A percentile compares a stretch with the other conserved stretches of the same genome.
These are phyloP conservation scores for Capronia coronata DNA, from an alignment of 2,329 filamentous ascomycete genomes.

Conservation along the genomic window DNA sequence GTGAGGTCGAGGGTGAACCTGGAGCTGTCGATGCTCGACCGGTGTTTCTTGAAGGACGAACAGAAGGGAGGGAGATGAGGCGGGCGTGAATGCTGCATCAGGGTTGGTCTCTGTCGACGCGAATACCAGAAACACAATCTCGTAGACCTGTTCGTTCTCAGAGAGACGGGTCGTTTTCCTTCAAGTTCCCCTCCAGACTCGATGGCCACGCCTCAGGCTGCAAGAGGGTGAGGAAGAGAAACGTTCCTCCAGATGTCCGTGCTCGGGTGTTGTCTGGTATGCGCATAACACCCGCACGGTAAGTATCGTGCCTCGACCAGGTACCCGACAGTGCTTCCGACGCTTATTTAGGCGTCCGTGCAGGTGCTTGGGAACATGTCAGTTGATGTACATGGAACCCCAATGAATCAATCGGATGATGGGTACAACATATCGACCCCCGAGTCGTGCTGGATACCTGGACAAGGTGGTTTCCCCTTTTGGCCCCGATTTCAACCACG, in stretches of 20 bases:
- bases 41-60: constrained; percentile 28
- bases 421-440: constrained; percentile 19
- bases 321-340: constrained; percentile 21
- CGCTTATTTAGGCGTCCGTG: constrained; percentile 24
- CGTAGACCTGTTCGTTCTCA: constrained; percentile 1
- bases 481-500: constrained; percentile 21
- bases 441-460: constrained; percentile 20
- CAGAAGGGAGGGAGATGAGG: constrained; percentile 20
- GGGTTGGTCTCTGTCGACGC: constrained; percentile 3
- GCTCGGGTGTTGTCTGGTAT: constrained; percentile 15
- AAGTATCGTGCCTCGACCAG: constrained; percentile 13
- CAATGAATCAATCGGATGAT: constrained; percentile 13
- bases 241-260: constrained; percentile 15
- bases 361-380: constrained; percentile 19
- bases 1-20: constrained; percentile 29
- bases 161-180: too few species aligned
- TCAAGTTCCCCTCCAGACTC: too few species aligned
- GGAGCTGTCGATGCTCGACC: constrained; percentile 29
- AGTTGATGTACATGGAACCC: constrained; percentile 15
- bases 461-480: constrained; percentile 9
- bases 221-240: constrained; percentile 8
- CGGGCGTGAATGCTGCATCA: constrained; percentile 28
- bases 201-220: neutral
- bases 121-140: constrained; percentile 1
- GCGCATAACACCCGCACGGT: constrained; percentile 4